Percentiles rank a stretch among this genome's conserved stretches.
Conservation (phyloP, 805 yeast genomes). For the Ogataea dorogensis region DNA sequence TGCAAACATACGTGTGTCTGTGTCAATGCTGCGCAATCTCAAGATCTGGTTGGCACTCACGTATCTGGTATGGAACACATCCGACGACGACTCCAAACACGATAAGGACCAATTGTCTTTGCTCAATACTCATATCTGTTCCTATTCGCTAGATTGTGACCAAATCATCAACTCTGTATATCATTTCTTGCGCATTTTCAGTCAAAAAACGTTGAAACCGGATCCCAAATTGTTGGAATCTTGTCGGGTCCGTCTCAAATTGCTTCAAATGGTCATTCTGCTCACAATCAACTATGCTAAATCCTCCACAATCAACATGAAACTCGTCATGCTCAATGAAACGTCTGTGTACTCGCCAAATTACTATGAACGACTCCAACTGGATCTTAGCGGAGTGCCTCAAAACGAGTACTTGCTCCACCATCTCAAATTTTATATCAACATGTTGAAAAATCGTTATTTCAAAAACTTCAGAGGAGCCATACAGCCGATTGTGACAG, state of each 20-base stretch:
- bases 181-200: constrained; percentile 13
- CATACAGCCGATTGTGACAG: constrained; percentile 25
- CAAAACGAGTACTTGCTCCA: constrained; percentile 15
- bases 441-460: constrained; percentile 16
- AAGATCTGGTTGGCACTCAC: constrained; percentile 19
- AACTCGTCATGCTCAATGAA: constrained; percentile 3
- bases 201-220: constrained; percentile 5
- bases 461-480: constrained; percentile 16
- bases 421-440: constrained; percentile 10
- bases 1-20: constrained; percentile 13
- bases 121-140: constrained; percentile 2
- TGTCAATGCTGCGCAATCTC: constrained; percentile 15
- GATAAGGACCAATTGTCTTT: not conserved
- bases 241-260: constrained; percentile 16
- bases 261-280: constrained; percentile 22
- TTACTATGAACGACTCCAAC: constrained; percentile 9
- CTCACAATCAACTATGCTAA: constrained; percentile 12
- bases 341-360: constrained; percentile 2
- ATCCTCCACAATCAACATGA: constrained; percentile 5
- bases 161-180: constrained; percentile 9
- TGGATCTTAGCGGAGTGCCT: constrained; percentile 9
- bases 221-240: constrained; percentile 12
- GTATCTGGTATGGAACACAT: constrained; percentile 13
- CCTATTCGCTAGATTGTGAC: constrained; percentile 4
- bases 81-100: constrained; percentile 15